phyloP scores from a whole-genome alignment of 1,139 yeast species.

The Diutina mesorugosa region DNA sequence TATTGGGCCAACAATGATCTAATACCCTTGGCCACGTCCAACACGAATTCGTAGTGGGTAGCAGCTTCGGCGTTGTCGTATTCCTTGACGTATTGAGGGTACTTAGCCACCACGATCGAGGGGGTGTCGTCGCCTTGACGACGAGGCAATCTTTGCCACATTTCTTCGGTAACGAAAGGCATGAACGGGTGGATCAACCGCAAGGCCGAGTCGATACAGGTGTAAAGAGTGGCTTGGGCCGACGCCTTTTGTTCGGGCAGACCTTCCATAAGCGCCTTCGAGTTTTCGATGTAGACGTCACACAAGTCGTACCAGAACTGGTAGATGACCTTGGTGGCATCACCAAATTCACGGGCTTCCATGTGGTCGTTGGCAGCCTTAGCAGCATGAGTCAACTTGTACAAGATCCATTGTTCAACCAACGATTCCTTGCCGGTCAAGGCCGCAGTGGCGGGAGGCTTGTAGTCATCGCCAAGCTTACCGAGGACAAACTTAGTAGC shows the following conservation, averaged over 20 bases:
- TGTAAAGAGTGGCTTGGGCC: conserved; percentile 89
- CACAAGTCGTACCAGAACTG: conserved; percentile 95
- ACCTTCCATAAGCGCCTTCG: conserved; percentile 90
- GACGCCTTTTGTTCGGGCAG: conserved; percentile 70
- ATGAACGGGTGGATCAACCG: conserved; percentile 92
- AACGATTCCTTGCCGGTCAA: conserved; percentile 75
- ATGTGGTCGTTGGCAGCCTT: conserved; percentile 51
- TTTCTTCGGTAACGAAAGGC: conserved; percentile 95
- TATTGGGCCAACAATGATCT: conserved; percentile 88
- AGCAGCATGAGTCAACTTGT: conserved; percentile 64
- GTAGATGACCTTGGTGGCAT: conserved; percentile 76
- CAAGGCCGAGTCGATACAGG: conserved; percentile 85
- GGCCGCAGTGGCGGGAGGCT: conserved; percentile 53
- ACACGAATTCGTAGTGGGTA: conserved; percentile 66
- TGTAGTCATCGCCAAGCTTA: conserved; percentile 81
- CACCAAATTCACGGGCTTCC: conserved; percentile 81
- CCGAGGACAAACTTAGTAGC: conserved; percentile 95
- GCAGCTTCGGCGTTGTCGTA: conserved; percentile 55
- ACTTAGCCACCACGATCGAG: conserved; percentile 70
- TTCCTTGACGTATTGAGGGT: conserved; percentile 53
- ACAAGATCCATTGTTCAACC: conserved; percentile 94
- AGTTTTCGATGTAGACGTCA: conserved; percentile 96
- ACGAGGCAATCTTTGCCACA: conserved; percentile 97
- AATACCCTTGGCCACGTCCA: conserved; percentile 82
- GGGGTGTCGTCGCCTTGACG: conserved; percentile 57